These are phyloP conservation scores for Kickxella alabastrina DNA, from an alignment of 192 early-diverging fungal genomes.

Conservation along the genomic window DNA sequence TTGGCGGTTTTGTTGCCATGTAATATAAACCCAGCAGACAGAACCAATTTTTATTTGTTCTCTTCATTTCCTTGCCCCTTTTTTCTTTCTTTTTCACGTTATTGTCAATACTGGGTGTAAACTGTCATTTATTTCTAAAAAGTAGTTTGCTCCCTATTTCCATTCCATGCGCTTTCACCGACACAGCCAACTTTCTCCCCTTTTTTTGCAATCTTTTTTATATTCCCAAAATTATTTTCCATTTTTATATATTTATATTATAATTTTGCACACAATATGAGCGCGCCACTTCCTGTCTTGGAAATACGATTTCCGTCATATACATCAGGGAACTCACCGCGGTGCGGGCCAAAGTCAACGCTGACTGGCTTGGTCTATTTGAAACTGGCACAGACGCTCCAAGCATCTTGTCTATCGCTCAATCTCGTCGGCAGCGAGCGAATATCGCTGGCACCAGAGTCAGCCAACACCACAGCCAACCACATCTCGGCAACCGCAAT, in stretches of 20 bases:
- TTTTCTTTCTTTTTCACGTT: too few relatives aligned
- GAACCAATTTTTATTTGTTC: too few relatives aligned
- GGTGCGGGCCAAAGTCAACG: conserved; percentile 41
- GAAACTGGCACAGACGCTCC: conserved; percentile 11
- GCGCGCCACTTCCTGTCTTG: conserved; percentile 11
- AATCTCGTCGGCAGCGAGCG: conserved; percentile 37
- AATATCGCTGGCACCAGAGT: conserved; percentile 28
- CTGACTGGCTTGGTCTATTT: conserved; percentile 38
- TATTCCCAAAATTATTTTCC: not conserved
- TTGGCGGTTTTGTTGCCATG: too few relatives aligned
- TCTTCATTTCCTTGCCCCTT: too few relatives aligned
- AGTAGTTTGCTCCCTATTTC: too few relatives aligned
- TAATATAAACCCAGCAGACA: too few relatives aligned
- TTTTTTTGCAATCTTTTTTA: conserved; percentile 1
- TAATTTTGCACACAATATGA: too few relatives aligned
- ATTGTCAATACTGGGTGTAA: too few relatives aligned
- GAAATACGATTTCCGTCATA: conserved; percentile 48
- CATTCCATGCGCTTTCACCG: not conserved
- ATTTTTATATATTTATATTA: not conserved
- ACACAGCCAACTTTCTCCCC: not conserved
- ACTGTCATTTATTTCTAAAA: too few relatives aligned
- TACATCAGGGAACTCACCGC: conserved; percentile 35
- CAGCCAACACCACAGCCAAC: conserved; percentile 22
- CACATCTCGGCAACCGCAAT: conserved; percentile 3
- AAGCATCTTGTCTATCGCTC: conserved; percentile 27